Evolutionary conservation across 2,329 filamentous ascomycete genomes (phyloP), one percentile per base, ranked within the genome.

Genomic region (Dactylellina leptospora): DNA sequence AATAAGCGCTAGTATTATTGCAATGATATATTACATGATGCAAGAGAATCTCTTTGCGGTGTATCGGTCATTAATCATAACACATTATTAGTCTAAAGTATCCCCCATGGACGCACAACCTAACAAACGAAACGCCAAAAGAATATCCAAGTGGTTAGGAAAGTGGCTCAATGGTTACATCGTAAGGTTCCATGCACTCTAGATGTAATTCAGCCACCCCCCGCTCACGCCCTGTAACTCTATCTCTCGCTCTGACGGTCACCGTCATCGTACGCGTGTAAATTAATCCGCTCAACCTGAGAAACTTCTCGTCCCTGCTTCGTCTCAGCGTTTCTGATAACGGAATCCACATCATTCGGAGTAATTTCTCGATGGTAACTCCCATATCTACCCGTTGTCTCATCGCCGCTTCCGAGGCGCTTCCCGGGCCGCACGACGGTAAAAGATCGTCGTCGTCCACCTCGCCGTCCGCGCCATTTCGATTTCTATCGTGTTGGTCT

Each of bases 321-420:
- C 68, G 40, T 28, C 68, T 45, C 13, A 72, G 30, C 0, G 59
- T 72, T 47, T 72, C 68, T 1, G 68, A 72, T 13, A 72, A 25
- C 4, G 68, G 68, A n/a, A 72, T 72, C 68, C 68, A 72, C 68
- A 72, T 72, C 68, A 72, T 72, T 9, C 53, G 28, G 3, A 72
- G 47, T 5, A 72, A 30, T 30, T 64, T 63, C n/a, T 72, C 68
- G 23, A 72, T 72, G 1, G 68, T 72, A n/a, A 72, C 68, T 9
- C 42, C n/a, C 53, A 53, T 72, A 28, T 72, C 68, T 16, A 20
- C 40, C 51, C 42, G 40, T 11, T 30, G 50, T 22, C 36, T 22
- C 22, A 62, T 61, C 20, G 44, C 6, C 1, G 50, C 53, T 23
- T 42, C 64, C 13, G 55, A 3, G 11, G 42, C 44, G 22, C 33